Evolutionary conservation across 2,329 filamentous ascomycete genomes (phyloP).

Genomic region (Ophiosphaerella korrae): DNA sequence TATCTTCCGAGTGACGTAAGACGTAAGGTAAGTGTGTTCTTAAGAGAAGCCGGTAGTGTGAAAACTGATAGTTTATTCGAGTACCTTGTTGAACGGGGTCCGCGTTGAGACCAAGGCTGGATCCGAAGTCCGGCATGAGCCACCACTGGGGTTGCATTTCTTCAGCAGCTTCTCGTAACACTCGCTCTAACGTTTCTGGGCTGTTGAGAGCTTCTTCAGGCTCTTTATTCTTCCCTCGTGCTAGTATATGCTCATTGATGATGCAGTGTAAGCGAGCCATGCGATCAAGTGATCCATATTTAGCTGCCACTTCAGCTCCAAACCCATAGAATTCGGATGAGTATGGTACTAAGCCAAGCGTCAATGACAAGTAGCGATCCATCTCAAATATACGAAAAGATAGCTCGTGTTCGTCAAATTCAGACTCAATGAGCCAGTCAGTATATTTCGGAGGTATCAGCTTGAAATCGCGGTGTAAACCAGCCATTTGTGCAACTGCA

Average conservation of each 20-base stretch:
- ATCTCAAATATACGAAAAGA: conserved; percentile 48
- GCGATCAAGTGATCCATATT: conserved; percentile 30
- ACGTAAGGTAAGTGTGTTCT: conserved; percentile 26
- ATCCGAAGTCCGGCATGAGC: conserved; percentile 15
- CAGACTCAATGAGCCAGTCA: conserved; percentile 2
- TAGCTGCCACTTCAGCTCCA: conserved; percentile 3
- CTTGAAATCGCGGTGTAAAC: conserved; percentile 46
- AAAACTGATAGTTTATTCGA: conserved; percentile 18
- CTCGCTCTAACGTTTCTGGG: conserved; percentile 30
- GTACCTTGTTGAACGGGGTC: conserved; percentile 9
- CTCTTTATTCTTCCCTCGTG: conserved; percentile 12
- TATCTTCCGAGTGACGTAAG: conserved; percentile 11
- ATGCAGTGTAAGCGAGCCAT: conserved; percentile 42
- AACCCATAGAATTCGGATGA: conserved; percentile 26
- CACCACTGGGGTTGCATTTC: conserved; percentile 30
- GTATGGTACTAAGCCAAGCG: conserved; percentile 49
- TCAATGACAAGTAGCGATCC: conserved; percentile 49
- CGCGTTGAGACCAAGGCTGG: not conserved
- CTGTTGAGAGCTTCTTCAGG: no score
- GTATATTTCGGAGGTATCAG: conserved; percentile 36
- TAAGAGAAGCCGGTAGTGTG: conserved; percentile 19
- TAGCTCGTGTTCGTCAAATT: conserved; percentile 23
- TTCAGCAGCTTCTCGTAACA: conserved; percentile 16
- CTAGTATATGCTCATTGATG: conserved; percentile 46
- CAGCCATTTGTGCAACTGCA: conserved; percentile 50